These are phyloP conservation scores for Alternaria metachromatica DNA, from an alignment of 2,329 filamentous ascomycete genomes.

Conservation along the genomic window DNA sequence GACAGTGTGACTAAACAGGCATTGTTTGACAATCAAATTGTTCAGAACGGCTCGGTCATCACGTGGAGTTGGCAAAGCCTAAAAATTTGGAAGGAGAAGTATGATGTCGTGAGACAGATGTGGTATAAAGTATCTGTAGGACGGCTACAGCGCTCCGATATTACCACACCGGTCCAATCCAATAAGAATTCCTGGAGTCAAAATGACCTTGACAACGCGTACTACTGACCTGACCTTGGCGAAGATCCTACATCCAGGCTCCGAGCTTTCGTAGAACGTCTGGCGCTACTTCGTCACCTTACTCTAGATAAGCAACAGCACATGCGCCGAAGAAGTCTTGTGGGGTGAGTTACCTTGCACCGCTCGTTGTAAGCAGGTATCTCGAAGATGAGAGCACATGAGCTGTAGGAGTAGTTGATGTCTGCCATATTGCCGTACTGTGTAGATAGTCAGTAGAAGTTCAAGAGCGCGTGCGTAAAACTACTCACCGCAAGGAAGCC, in stretches of 20 bases:
- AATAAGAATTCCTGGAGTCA: too few species aligned
- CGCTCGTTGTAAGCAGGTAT: slow-evolving; percentile 12
- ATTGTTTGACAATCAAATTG: neutral
- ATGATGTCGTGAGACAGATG: neutral
- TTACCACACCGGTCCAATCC: neutral
- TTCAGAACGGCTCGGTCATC: neutral
- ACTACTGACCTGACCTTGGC: too few species aligned
- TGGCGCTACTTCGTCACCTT: neutral
- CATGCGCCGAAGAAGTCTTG: neutral
- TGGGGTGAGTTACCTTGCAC: neutral
- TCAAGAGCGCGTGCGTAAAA: too few species aligned
- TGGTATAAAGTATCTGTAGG: neutral
- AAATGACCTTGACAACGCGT: too few species aligned
- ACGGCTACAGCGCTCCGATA: neutral
- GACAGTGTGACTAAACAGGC: neutral
- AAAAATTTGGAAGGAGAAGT: accelerated
- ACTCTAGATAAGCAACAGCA: neutral
- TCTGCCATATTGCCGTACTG: slow-evolving; percentile 28
- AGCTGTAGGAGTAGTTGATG: slow-evolving; percentile 8
- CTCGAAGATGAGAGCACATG: slow-evolving; percentile 21
- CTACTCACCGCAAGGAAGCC: too few species aligned
- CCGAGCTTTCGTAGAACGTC: too few species aligned
- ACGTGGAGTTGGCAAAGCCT: neutral
- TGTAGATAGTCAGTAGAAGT: neutral
- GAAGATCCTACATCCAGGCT: too few species aligned